Percentiles rank a stretch among this genome's conserved stretches.
Conservation (phyloP, 2,329 filamentous ascomycete species). For the Epichloe scottii region DNA sequence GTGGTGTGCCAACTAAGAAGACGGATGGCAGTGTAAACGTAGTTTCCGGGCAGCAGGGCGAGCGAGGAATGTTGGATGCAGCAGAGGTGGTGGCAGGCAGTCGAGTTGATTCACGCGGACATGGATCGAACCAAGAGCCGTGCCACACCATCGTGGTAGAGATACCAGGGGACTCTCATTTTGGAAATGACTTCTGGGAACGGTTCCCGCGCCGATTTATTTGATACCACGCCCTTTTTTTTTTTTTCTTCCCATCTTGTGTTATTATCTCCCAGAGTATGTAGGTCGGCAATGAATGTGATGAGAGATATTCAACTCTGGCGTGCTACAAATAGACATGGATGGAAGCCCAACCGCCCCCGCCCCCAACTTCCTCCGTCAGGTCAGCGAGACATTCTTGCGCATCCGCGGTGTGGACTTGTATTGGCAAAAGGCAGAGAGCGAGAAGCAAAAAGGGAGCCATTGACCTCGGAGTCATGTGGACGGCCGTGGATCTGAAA, state of each 20-base stretch:
- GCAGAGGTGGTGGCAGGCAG: not conserved
- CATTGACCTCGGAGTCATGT: slow-evolving; percentile 22
- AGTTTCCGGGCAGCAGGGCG: not conserved
- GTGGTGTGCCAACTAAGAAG: not conserved
- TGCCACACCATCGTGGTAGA: not conserved
- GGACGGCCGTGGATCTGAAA: slow-evolving; percentile 14
- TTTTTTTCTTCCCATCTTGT: not conserved
- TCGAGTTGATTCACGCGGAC: not conserved
- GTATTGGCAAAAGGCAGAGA: slow-evolving; percentile 11
- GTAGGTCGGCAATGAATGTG: not conserved
- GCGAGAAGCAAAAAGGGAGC: slow-evolving; percentile 16
- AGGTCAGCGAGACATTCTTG: slow-evolving; percentile 22
- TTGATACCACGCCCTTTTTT: not conserved
- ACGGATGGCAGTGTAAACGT: not conserved
- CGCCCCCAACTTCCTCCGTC: too few species aligned
- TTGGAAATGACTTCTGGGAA: slow-evolving; percentile 2
- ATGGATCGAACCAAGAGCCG: not conserved
- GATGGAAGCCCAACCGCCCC: too few species aligned
- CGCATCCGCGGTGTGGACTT: slow-evolving; percentile 36
- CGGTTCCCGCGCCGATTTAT: not conserved
- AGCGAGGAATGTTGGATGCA: not conserved
- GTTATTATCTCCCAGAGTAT: not conserved
- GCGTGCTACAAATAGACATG: too few species aligned
- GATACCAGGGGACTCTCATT: not conserved
- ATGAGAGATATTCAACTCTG: too few species aligned